Percentiles rank a stretch among this genome's conserved stretches.
Evolutionary conservation across 1,284 basidiomycete genomes (phyloP).

Genomic region (Sparassis latifolia): DNA sequence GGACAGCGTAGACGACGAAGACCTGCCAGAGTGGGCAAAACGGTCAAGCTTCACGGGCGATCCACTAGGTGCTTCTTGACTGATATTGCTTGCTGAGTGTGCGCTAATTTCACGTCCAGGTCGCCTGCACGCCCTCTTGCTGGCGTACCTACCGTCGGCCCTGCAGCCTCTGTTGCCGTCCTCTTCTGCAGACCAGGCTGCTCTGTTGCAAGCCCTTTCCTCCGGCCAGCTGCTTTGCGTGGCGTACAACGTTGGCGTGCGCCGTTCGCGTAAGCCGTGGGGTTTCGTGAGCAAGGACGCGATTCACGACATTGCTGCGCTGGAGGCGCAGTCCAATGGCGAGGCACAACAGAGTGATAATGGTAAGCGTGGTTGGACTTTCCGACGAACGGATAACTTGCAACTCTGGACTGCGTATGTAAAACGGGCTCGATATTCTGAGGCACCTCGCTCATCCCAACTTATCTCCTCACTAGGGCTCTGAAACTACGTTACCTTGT

Average conservation of each 20-base stretch:
- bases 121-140: slow-evolving; percentile 55
- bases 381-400: slow-evolving; percentile 77
- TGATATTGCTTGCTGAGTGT: neutral
- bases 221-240: slow-evolving; percentile 78
- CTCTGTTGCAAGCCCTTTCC: slow-evolving; percentile 53
- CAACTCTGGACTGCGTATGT: slow-evolving; percentile 77
- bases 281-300: slow-evolving; percentile 75
- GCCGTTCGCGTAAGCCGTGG: slow-evolving; percentile 79
- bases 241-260: slow-evolving; percentile 75
- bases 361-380: slow-evolving; percentile 59
- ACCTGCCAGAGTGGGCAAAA: slow-evolving; percentile 72
- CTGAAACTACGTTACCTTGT: slow-evolving; percentile 76
- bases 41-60: slow-evolving; percentile 46
- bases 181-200: slow-evolving; percentile 28
- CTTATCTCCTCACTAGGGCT: slow-evolving; percentile 40
- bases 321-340: slow-evolving; percentile 42
- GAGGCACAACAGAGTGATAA: slow-evolving; percentile 30
- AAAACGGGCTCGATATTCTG: slow-evolving; percentile 7
- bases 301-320: slow-evolving; percentile 70
- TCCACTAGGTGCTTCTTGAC: slow-evolving; percentile 43
- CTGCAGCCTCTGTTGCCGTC: slow-evolving; percentile 40
- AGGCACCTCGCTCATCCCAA: neutral
- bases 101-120: slow-evolving; percentile 29
- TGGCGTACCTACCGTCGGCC: slow-evolving; percentile 34
- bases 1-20: slow-evolving; percentile 53